Conservation (phyloP, 176 grass and related monocot species). For the Hordeum marinum region DNA sequence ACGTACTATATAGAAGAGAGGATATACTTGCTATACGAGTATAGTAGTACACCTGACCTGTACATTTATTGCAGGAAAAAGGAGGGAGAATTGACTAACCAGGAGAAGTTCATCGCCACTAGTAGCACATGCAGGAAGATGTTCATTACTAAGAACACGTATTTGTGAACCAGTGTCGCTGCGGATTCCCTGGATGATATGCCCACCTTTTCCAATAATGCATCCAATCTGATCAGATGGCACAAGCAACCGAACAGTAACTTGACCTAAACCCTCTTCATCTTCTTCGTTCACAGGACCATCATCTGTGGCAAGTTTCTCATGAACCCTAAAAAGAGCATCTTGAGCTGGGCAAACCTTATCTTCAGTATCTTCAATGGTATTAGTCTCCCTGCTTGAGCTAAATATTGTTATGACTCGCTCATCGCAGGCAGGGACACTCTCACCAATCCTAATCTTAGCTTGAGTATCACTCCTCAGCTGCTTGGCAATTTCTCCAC, state of each 20-base stretch:
- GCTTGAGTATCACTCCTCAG: conserved; percentile 77
- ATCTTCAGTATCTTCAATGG: conserved; percentile 51
- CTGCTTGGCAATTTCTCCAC: conserved; percentile 95
- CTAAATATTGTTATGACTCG: conserved; percentile 90
- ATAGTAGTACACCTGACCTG: not conserved
- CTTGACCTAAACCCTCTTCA: conserved; percentile 53
- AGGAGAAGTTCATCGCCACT: conserved; percentile 87
- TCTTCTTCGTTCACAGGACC: conserved; percentile 48
- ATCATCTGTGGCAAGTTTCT: conserved; percentile 67
- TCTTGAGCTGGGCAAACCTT: conserved; percentile 83
- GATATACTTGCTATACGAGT: not conserved
- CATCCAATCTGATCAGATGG: conserved; percentile 98
- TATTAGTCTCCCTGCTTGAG: conserved; percentile 73
- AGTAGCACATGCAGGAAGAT: conserved; percentile 85
- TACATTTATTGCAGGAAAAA: conserved; percentile 9
- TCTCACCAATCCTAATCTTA: conserved; percentile 92
- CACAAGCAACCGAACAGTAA: conserved; percentile 71
- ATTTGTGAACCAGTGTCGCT: conserved; percentile 85
- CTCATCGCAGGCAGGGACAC: conserved; percentile 76
- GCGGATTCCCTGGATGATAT: conserved; percentile 81
- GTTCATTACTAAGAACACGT: conserved; percentile 83
- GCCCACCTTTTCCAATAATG: conserved; percentile 94
- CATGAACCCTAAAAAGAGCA: conserved; percentile 88
- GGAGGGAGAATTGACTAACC: conserved; percentile 31
- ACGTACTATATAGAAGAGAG: not conserved